Base-by-base conservation (phyloP, 2,329 filamentous ascomycete genomes). In the Albophoma yamanashiensis region DNA sequence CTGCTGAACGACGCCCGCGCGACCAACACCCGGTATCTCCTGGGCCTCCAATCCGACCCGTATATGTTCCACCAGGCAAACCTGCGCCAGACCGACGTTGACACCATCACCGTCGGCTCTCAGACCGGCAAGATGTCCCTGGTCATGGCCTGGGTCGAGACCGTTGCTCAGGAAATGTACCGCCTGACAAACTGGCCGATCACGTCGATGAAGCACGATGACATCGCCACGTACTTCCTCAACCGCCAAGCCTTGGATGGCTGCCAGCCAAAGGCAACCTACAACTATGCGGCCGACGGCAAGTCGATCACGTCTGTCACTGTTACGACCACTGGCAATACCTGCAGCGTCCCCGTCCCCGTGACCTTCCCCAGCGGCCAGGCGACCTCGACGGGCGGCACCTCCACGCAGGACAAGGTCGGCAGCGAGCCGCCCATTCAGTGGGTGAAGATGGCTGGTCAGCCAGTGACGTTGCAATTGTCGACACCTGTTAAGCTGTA, bases 31-130 rank as follows among this genome's bases (percentile, higher is more conserved):
- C 78, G 82, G 40, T 79, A 86, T 65, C 72, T 86, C 27, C 75
- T 86, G 43, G 79, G 77, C 15, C 75, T 87, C 7, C 78, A 79
- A 62, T 79, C 78, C 63, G 82, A 83, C 57, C 73, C 76, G 36
- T 84, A 64, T 58, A 85, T 85, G 82, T 85, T 87, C 75, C 84
- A 87, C 69, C 83, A 87, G 71, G 82, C 82, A 60, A 87, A 87
- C 67, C 66, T 83, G 62, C 79, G 82, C 59, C 78, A 80, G 53
- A 72, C 73, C 3, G 82, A 81, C 58, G 75, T 78, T 58, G 69
- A 71, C 2, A 67, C 70, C 3, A 77, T 78, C 56, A 79, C 75
- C 12, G 73, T 84, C 57, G 82, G 82, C 60, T 74, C 76, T 20
- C 71, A 77, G 17, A 69, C 71, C 1, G 75, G 71, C 3, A 73